These are phyloP conservation scores for Diaporthe nobilis DNA, from an alignment of 2,329 filamentous ascomycete genomes.

Conservation along the genomic window DNA sequence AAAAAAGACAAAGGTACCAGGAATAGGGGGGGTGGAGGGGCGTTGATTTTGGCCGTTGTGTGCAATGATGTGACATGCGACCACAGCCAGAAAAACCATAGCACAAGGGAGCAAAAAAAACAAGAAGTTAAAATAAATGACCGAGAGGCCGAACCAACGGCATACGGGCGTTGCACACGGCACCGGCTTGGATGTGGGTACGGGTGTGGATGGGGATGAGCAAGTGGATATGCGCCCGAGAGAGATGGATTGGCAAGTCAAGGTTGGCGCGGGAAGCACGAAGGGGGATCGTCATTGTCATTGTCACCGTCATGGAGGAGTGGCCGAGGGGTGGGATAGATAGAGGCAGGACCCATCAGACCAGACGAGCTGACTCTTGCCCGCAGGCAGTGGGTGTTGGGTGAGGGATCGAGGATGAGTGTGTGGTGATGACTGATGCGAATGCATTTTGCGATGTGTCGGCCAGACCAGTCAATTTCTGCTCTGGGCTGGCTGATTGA, in stretches of 20 bases:
- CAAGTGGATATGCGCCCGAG: conserved; percentile 9
- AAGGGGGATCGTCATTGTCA: conserved; percentile 35
- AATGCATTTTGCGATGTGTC: conserved; percentile 11
- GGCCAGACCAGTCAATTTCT: background rate
- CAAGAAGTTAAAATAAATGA: conserved; percentile 20
- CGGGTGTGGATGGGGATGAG: conserved; percentile 4
- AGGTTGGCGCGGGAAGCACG: conserved; percentile 33
- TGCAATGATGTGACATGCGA: conserved; percentile 21
- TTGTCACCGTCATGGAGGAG: conserved; percentile 16
- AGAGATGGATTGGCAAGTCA: conserved; percentile 23
- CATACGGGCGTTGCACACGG: conserved; percentile 18
- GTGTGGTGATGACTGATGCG: conserved; percentile 17
- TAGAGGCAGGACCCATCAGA: conserved; percentile 13
- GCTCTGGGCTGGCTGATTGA: background rate
- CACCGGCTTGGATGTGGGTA: background rate
- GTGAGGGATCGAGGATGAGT: background rate
- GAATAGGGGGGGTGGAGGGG: conserved; percentile 18
- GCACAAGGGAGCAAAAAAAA: background rate
- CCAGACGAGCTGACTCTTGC: conserved; percentile 26
- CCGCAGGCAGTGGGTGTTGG: background rate
- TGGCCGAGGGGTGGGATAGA: conserved; percentile 15
- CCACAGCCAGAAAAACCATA: background rate
- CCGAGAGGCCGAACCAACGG: conserved; percentile 33
- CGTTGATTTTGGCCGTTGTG: background rate
- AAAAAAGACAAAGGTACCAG: background rate